Evolutionary conservation across 768 basidiomycete species (phyloP).

Genomic region (Solioccasus polychromus): DNA sequence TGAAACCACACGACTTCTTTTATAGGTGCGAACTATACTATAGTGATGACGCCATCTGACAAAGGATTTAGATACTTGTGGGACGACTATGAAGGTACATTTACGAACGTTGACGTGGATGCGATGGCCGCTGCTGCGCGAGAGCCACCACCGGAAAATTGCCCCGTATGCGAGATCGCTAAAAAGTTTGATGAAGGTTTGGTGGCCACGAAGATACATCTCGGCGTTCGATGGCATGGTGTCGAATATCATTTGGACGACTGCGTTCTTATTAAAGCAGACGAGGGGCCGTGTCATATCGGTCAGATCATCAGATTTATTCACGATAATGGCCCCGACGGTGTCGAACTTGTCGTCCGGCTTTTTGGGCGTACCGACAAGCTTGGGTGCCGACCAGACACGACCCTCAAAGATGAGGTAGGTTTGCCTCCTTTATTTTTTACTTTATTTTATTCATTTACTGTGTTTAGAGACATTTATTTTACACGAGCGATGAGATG

Average conservation of each 20-base stretch:
- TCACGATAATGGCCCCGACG: slow-evolving; percentile 14
- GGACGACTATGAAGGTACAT: slow-evolving; percentile 43
- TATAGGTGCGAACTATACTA: slow-evolving; percentile 45
- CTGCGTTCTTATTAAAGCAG: slow-evolving; percentile 50
- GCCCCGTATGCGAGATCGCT: slow-evolving; percentile 43
- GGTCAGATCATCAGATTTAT: slow-evolving; percentile 46
- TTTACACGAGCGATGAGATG: slow-evolving; percentile 48
- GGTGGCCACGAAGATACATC: slow-evolving; percentile 27
- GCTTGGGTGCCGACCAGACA: slow-evolving; percentile 35
- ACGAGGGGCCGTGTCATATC: slow-evolving; percentile 51
- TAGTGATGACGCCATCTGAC: too few relatives aligned
- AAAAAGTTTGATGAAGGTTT: slow-evolving; percentile 33
- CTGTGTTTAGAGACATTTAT: slow-evolving; percentile 53
- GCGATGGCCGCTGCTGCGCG: slow-evolving; percentile 10
- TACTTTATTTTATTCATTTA: not conserved
- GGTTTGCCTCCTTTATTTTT: not conserved
- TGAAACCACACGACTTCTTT: slow-evolving; percentile 45
- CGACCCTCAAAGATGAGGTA: slow-evolving; percentile 57
- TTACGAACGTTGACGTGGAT: slow-evolving; percentile 38
- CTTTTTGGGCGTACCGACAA: slow-evolving; percentile 51
- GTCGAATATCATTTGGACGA: slow-evolving; percentile 59
- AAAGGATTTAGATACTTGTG: slow-evolving; percentile 45
- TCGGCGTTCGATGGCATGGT: slow-evolving; percentile 47
- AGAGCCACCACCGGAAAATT: slow-evolving; percentile 46
- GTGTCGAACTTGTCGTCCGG: slow-evolving; percentile 32